Conservation (phyloP, 257 asterid species). For the Nicotiana tomentosiformis region DNA sequence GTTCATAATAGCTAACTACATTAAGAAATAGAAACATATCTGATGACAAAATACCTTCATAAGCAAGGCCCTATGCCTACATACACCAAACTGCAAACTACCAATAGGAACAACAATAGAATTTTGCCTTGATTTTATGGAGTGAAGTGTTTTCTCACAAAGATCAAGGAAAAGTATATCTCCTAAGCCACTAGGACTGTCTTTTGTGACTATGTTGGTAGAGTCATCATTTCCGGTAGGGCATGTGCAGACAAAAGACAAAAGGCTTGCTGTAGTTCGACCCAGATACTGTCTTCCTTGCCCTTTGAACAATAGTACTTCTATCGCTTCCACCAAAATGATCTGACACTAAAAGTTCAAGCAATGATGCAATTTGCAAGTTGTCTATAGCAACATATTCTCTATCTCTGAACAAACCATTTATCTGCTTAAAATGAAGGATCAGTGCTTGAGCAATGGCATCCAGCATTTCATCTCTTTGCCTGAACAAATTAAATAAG, state of each 20-base stretch:
- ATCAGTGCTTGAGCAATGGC: constrained; percentile 60
- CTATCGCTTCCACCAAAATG: constrained; percentile 97
- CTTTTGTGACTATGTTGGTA: constrained; percentile 22
- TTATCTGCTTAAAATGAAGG: constrained; percentile 53
- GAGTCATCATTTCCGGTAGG: constrained; percentile 43
- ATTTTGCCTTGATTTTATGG: constrained; percentile 49
- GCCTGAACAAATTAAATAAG: constrained; percentile 44
- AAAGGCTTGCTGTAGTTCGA: constrained; percentile 65
- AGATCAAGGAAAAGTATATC: constrained; percentile 52
- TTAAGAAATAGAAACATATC: neutral
- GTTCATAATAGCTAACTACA: constrained; percentile 12
- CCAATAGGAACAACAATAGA: constrained; percentile 88
- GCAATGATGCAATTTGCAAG: constrained; percentile 74
- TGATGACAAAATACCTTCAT: constrained; percentile 60
- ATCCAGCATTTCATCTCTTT: constrained; percentile 77
- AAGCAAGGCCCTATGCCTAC: constrained; percentile 93
- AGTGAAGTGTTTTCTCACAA: constrained; percentile 66
- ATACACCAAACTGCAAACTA: constrained; percentile 79
- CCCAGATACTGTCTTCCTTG: constrained; percentile 78
- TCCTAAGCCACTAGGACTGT: constrained; percentile 31
- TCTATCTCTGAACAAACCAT: constrained; percentile 26
- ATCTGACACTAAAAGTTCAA: constrained; percentile 88
- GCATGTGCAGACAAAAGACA: constrained; percentile 88
- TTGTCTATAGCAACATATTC: constrained; percentile 34
- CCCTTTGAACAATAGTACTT: constrained; percentile 45